Evolutionary conservation across 2,329 filamentous ascomycete genomes (phyloP), one percentile per base, ranked within the genome.

Genomic region (Aspergillus tanneri): DNA sequence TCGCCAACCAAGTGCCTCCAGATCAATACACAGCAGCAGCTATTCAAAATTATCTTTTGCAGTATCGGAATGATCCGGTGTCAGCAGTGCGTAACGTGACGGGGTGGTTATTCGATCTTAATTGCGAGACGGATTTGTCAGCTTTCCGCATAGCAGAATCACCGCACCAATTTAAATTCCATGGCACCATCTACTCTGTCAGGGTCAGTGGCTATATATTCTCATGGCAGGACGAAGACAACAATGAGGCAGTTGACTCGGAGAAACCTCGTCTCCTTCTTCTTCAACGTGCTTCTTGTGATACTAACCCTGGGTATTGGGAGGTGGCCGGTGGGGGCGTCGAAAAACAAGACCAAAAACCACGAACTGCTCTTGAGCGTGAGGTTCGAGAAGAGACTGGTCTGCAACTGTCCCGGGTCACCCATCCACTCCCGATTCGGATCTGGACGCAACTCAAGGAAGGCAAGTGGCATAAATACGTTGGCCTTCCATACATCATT

Each of bases 21-120:
- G 28, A 30, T 40, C 22, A 12, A 27, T 49, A 42, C 18, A 49
- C 28, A 12, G 32, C 46, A 38, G 40, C 32, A 32, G 40, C 37
- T 8, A 14, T 49, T 16, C 28, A 49, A 12, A 46, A 45, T 35
- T 49, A 49, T 25, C 30, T 49, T 43, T 28, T 45, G 14, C 22
- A 37, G 14, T 46, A 46, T 18, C 41, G 24, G 32, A 45, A 30
- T 38, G n/a, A 24, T 38, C 32, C 39, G 28, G 22, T 21, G 19
- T 21, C 18, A 36, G 46, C 39, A 42, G 24, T 43, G 7, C 10
- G 34, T 14, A n/a, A 48, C 28, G 39, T 25, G 38, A n/a, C 16
- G 16, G 8, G 14, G 9, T 39, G 14, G 34, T 9, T 24, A 47
- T 39, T 39, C 18, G 36, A 24, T 39, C 22, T 39, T 22, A 12